phyloP scores from a whole-genome alignment of 176 grass and related monocot species.

The Hordeum marinum region DNA sequence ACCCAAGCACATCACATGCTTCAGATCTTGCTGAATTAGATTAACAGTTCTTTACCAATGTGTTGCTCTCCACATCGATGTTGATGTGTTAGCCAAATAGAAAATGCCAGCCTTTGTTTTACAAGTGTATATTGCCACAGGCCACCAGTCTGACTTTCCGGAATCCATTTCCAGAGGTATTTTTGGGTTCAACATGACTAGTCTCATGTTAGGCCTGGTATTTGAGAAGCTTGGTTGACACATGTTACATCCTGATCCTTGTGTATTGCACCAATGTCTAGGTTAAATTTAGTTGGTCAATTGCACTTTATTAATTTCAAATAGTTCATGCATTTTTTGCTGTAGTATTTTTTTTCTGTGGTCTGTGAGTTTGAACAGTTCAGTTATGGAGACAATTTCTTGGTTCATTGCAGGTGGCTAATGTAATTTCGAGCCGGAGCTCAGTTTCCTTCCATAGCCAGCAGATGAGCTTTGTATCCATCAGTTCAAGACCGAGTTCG shows the following conservation, averaged over 20 bases:
- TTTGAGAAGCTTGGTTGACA: neutral
- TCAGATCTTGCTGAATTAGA: slow-evolving; percentile 41
- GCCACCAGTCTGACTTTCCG: slow-evolving; percentile 7
- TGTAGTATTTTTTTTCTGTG: neutral
- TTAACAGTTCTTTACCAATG: slow-evolving; percentile 18
- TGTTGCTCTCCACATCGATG: slow-evolving; percentile 10
- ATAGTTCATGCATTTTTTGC: neutral
- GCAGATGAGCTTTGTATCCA: slow-evolving; percentile 33
- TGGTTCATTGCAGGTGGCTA: slow-evolving; percentile 44
- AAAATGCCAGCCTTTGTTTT: slow-evolving; percentile 26
- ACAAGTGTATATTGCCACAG: slow-evolving; percentile 13
- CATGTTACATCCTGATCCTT: neutral
- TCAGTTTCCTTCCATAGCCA: slow-evolving; percentile 45
- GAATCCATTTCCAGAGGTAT: neutral
- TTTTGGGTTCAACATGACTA: neutral
- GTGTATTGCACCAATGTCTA: neutral
- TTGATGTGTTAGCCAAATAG: slow-evolving; percentile 5
- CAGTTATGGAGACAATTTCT: slow-evolving; percentile 17
- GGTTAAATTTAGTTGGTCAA: slow-evolving; percentile 13
- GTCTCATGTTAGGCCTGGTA: neutral
- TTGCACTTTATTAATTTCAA: neutral
- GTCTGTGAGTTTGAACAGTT: neutral
- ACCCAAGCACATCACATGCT: slow-evolving; percentile 13
- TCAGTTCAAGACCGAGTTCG: slow-evolving; percentile 32
- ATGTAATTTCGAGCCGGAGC: slow-evolving; percentile 27